Evolutionary conservation across 192 early-diverging fungal species (phyloP), one percentile per base, ranked within the genome.

Genomic region (Backusella circina): DNA sequence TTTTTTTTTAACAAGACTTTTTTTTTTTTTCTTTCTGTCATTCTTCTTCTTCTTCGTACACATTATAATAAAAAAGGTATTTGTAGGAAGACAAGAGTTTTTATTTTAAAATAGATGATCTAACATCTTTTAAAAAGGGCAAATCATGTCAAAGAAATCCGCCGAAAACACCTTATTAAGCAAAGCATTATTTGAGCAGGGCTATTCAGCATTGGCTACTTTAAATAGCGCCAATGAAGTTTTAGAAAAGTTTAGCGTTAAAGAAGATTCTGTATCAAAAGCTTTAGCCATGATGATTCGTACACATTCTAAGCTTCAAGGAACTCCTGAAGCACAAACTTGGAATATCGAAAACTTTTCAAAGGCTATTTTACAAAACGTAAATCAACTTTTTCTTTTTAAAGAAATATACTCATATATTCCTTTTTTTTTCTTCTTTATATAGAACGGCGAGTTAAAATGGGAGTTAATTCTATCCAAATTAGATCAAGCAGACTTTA

Each of bases 401-500:
- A 37, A 10, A 37, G 8, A 37, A 9, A 6, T 10, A 37, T 37
- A 37, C 36, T 37, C 6, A 37, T 37, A 37, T 37, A 37, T 10
- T 33, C 15, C 21, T 35, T 26, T 35, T 18, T 57, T 57, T 38
- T 16, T 68, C 39, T 71, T 23, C 44, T 41, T 41, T 31, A 32
- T 13, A 18, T 26, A 90, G 86, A 79, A 80, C 64, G 86, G 86
- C 2, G 68, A 73, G 26, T 41, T 89, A n/a, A 87, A 93, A 73
- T 94, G 93, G 93, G 75, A 75, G 35, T 74, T 76, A 41, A 88
- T 93, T 2, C 73, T 92, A 50, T 77, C 87, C 31, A 70, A 76
- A n/a, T 82, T 92, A 65, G 94, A 95, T 73, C 83, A 86, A 21
- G 76, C 85, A 36, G 90, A 90, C 15, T 90, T 93, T 73, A 67